These are phyloP conservation scores for Phytophthora syringae DNA, from an alignment of 352 stramenopile species.

Conservation along the genomic window DNA sequence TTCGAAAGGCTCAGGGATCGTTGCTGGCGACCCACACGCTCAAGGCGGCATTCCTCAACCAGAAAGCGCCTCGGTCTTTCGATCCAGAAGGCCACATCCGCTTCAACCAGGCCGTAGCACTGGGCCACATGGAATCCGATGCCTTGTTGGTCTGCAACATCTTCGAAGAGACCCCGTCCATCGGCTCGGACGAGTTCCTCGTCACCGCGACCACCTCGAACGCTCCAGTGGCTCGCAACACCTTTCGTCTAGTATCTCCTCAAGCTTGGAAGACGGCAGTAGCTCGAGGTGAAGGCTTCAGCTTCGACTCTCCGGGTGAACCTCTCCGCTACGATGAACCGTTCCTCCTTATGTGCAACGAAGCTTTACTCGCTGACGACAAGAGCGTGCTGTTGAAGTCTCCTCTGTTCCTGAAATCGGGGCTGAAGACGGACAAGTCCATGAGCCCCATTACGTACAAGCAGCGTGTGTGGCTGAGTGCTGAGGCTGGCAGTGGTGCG, in stretches of 20 bases:
- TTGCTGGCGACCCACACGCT: slow-evolving; percentile 82
- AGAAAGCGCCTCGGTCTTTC: slow-evolving; percentile 64
- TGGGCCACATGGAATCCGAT: slow-evolving; percentile 62
- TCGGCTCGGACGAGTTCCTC: slow-evolving; percentile 80
- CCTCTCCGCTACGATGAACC: slow-evolving; percentile 77
- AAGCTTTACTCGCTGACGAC: slow-evolving; percentile 78
- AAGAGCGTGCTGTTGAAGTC: slow-evolving; percentile 74
- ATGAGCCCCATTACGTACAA: slow-evolving; percentile 91
- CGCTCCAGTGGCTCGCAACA: slow-evolving; percentile 54
- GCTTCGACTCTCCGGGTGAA: slow-evolving; percentile 28
- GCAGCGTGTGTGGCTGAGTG: slow-evolving; percentile 75
- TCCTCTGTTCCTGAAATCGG: slow-evolving; percentile 84
- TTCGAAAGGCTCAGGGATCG: slow-evolving; percentile 83
- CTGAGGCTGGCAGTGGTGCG: slow-evolving; percentile 69
- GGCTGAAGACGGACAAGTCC: slow-evolving; percentile 78
- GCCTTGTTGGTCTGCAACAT: slow-evolving; percentile 72
- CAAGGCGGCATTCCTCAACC: slow-evolving; percentile 79
- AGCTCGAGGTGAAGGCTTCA: slow-evolving; percentile 27
- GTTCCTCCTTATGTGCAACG: slow-evolving; percentile 85
- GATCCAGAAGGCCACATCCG: slow-evolving; percentile 38
- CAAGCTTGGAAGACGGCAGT: slow-evolving; percentile 45
- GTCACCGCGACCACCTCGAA: slow-evolving; percentile 39
- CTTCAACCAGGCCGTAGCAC: slow-evolving; percentile 65
- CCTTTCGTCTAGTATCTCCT: slow-evolving; percentile 73
- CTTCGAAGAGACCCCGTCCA: slow-evolving; percentile 84